phyloP scores from a whole-genome alignment of 176 grass and related monocot genomes.

The Paspalum notatum region DNA sequence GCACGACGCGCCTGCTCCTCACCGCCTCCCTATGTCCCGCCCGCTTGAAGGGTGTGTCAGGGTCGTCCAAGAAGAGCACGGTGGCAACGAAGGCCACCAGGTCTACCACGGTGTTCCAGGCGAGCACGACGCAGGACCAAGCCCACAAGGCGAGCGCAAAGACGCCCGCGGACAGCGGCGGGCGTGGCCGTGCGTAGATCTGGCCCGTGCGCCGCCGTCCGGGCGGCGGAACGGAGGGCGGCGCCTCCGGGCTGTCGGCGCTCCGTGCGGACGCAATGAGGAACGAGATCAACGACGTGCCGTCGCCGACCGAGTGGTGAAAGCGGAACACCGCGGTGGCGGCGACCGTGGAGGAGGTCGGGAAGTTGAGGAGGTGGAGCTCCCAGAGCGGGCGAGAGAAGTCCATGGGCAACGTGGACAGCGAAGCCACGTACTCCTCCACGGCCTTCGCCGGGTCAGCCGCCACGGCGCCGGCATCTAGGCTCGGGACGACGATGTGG shows the following conservation, averaged over 20 bases:
- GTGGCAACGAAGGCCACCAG: conserved; percentile 19
- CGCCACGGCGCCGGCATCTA: conserved; percentile 14
- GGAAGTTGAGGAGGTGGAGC: conserved; percentile 64
- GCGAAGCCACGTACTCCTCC: conserved; percentile 51
- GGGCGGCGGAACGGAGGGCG: conserved; percentile 22
- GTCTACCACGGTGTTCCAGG: conserved; percentile 56
- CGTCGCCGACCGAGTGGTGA: conserved; percentile 61
- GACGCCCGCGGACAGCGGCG: neutral
- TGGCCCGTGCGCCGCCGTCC: neutral
- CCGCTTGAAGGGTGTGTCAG: conserved; percentile 54
- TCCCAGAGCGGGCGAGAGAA: conserved; percentile 52
- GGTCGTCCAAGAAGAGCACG: conserved; percentile 39
- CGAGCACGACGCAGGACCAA: conserved; percentile 30
- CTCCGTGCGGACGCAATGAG: conserved; percentile 52
- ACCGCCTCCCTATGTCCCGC: conserved; percentile 34
- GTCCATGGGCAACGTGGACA: conserved; percentile 42
- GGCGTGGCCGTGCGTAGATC: neutral
- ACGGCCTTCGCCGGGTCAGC: conserved; percentile 45
- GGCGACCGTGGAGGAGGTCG: conserved; percentile 45
- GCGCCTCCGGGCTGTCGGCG: conserved; percentile 45
- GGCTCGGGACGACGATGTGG: conserved; percentile 11
- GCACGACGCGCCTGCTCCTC: conserved; percentile 41
- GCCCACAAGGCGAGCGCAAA: conserved; percentile 15
- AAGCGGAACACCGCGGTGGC: conserved; percentile 42
- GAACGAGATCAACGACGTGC: conserved; percentile 59